Evolutionary conservation across 305 asterid species (phyloP).

Genomic region (Petunia hybrid): DNA sequence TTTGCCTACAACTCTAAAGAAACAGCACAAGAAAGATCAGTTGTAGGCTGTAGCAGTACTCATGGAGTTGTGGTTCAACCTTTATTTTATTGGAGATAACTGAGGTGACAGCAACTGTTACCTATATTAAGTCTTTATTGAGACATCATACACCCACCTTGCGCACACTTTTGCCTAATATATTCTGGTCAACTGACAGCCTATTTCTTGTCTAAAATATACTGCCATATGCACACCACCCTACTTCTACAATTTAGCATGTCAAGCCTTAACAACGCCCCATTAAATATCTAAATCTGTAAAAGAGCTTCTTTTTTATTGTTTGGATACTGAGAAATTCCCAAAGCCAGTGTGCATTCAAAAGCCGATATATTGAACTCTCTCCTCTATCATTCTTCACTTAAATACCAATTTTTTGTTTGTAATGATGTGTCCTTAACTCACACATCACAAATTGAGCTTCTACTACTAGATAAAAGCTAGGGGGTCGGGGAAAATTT

Average conservation of each 20-base stretch:
- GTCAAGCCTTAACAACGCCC: background rate
- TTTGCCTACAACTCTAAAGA: conserved; percentile 1
- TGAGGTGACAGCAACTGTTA: conserved; percentile 13
- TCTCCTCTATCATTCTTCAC: no score
- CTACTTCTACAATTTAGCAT: background rate
- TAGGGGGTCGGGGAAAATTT: no score
- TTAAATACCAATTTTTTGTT: no score
- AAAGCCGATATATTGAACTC: no score
- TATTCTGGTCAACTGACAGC: conserved; percentile 9
- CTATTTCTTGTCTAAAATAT: conserved; percentile 20
- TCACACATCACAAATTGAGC: no score
- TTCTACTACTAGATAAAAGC: no score
- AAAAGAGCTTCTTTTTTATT: background rate
- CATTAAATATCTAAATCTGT: background rate
- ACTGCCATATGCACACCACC: background rate
- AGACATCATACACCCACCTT: conserved; percentile 4
- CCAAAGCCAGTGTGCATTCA: no score
- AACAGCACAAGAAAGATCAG: background rate
- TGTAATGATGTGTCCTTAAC: no score
- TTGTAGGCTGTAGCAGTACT: background rate
- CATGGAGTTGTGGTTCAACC: background rate
- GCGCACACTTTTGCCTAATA: background rate
- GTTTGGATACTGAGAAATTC: no score
- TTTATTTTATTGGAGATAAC: background rate
- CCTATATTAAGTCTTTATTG: conserved; percentile 8